Evolutionary conservation across 345 rosid genomes (phyloP).

Genomic region (Draba incana): DNA sequence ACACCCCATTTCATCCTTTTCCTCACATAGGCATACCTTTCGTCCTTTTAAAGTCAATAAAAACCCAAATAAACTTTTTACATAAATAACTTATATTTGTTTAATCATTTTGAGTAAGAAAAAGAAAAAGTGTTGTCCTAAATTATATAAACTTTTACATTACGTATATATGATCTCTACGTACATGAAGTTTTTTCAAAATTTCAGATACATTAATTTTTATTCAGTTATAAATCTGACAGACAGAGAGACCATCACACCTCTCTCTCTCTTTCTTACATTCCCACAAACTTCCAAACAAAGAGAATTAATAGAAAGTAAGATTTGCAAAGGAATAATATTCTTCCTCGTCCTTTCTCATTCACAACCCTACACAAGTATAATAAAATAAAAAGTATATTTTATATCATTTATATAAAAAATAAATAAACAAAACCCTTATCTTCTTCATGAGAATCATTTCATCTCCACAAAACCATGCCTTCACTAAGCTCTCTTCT

Average conservation of each 20-base stretch:
- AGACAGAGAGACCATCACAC: constrained; percentile 42
- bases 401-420: constrained; percentile 3
- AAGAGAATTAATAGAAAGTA: constrained; percentile 91
- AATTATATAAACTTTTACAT: constrained; percentile 39
- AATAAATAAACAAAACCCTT: constrained; percentile 40
- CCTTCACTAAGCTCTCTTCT: constrained; percentile 41
- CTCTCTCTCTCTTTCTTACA: constrained; percentile 47
- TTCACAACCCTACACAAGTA: constrained; percentile 38
- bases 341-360: constrained; percentile 43
- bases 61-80: constrained; percentile 39
- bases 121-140: constrained; percentile 34
- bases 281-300: constrained; percentile 87
- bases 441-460: constrained; percentile 58
- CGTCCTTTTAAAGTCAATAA: constrained; percentile 57
- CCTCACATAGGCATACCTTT: constrained; percentile 36
- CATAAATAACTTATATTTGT: constrained; percentile 35
- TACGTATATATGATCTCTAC: constrained; percentile 36
- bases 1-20: constrained; percentile 36
- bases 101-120: constrained; percentile 41
- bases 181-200: constrained; percentile 34
- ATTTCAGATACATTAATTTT: constrained; percentile 25
- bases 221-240: constrained; percentile 32
- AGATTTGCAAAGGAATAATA: constrained; percentile 56
- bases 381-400: neutral
- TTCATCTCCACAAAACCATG: constrained; percentile 49